Percentiles rank a stretch among this genome's conserved stretches.
Conservation (phyloP, 768 basidiomycete genomes). For the Kwoniella europaea region DNA sequence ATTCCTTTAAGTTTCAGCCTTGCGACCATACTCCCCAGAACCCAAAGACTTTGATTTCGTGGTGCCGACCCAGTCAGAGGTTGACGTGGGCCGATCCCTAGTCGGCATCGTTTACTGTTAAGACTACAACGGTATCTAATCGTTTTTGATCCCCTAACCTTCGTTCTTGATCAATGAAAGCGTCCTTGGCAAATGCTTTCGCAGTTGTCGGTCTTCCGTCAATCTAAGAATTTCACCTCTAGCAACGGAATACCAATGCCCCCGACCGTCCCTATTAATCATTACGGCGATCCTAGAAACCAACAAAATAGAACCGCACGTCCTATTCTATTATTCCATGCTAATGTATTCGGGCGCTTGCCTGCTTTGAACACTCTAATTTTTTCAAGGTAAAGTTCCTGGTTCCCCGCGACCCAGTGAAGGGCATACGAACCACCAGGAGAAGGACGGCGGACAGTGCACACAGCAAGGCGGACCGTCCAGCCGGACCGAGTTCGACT, state of each 20-base stretch:
- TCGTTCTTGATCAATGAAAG: slow-evolving; percentile 85
- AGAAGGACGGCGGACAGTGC: slow-evolving; percentile 73
- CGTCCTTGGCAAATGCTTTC: slow-evolving; percentile 85
- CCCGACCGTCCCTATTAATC: slow-evolving; percentile 81
- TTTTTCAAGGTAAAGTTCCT: slow-evolving; percentile 82
- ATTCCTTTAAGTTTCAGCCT: slow-evolving; percentile 82
- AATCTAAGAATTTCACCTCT: slow-evolving; percentile 88
- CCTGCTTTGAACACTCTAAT: slow-evolving; percentile 84
- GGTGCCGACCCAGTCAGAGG: slow-evolving; percentile 76
- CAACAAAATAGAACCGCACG: slow-evolving; percentile 81
- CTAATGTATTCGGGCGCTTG: slow-evolving; percentile 77
- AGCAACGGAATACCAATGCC: slow-evolving; percentile 79
- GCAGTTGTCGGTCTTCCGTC: slow-evolving; percentile 78
- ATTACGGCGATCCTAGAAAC: slow-evolving; percentile 80
- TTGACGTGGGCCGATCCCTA: slow-evolving; percentile 74
- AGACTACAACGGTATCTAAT: slow-evolving; percentile 84
- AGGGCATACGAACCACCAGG: slow-evolving; percentile 74
- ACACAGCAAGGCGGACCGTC: slow-evolving; percentile 70
- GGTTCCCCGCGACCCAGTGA: slow-evolving; percentile 73
- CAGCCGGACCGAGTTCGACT: slow-evolving; percentile 64
- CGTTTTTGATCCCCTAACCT: slow-evolving; percentile 84
- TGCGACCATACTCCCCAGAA: slow-evolving; percentile 77
- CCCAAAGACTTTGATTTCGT: slow-evolving; percentile 88
- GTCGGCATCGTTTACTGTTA: slow-evolving; percentile 84
- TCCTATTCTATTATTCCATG: slow-evolving; percentile 84